Conservation (phyloP, 129 eudicot species). For the Oenanthe sinensis region DNA sequence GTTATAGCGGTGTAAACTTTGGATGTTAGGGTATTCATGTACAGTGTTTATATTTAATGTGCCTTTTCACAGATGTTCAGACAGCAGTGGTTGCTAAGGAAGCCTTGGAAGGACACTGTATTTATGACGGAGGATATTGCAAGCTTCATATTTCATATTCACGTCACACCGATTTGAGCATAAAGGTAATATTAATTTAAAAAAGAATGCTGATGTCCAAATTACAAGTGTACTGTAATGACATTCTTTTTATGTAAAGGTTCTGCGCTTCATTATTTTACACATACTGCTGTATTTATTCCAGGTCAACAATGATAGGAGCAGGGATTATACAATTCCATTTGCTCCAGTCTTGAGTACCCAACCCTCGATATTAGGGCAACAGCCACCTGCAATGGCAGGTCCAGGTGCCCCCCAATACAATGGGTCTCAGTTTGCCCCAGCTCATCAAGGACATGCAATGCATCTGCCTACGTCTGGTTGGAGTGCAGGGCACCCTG, state of each 20-base stretch:
- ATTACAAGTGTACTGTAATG: neutral
- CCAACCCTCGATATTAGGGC: conserved; percentile 75
- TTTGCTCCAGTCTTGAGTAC: conserved; percentile 38
- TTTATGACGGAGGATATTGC: conserved; percentile 97
- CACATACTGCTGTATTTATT: neutral
- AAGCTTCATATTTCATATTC: conserved; percentile 92
- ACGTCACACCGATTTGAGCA: conserved; percentile 92
- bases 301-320: conserved; percentile 84
- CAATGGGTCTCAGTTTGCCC: conserved; percentile 44
- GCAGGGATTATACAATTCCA: conserved; percentile 86
- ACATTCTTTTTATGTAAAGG: neutral
- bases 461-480: conserved; percentile 48
- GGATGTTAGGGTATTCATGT: neutral
- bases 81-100: conserved; percentile 91
- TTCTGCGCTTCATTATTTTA: neutral
- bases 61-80: conserved; percentile 50
- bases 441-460: conserved; percentile 41
- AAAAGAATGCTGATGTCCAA: neutral
- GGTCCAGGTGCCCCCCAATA: conserved; percentile 40
- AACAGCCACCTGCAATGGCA: conserved; percentile 56
- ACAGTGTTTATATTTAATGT: neutral
- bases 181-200: conserved; percentile 42
- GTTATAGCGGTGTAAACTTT: neutral
- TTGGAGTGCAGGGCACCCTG: conserved; percentile 45
- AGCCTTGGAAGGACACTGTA: conserved; percentile 94